Base-by-base conservation (phyloP, 1,284 basidiomycete genomes). In the Malassezia psittaci region DNA sequence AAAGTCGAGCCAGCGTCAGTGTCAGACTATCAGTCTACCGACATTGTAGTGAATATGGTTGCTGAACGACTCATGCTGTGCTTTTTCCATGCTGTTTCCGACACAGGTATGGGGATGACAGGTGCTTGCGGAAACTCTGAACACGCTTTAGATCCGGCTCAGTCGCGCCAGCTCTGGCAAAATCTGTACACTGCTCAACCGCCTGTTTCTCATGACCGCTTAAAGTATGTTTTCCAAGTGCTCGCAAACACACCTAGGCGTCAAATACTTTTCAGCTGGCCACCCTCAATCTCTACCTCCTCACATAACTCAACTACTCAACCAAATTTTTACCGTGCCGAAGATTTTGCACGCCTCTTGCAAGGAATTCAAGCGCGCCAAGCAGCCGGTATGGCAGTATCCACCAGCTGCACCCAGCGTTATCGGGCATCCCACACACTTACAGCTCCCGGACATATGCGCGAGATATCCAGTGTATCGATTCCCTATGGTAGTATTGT, bases 11-110 rank as follows among this genome's bases (percentile, higher is more conserved):
- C 74, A 37, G 67, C 72, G 4, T 84, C 86, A 55, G 83, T 81
- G 2, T 81, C 84, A 57, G 83, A 83, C 69, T 81, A 86, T 60
- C 79, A 91, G 79, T 83, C 85, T 3, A 82, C 90, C 61, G 89
- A 96, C 76, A 82, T 98, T 65, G 88, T 93, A 65, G 85, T 94
- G 70, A 96, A 91, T 76, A 90, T 87, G 85, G 88, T 88, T 48
- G 88, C 87, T 21, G 85, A 91, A 53, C 87, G 86, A 37, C 80
- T 96, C 66, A 85, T 93, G 39, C 80, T 98, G 13, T 91, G 89
- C 70, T 98, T 98, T 79, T 86, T 96, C 63, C 91, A 98, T 69
- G 88, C 90, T 32, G 84, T 86, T 54, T 82, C 82, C 52, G 74
- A 72, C 73, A 16, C 65, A 0, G 16, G 7, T 2, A 18, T n/a